Evolutionary conservation across 2,329 filamentous ascomycete genomes (phyloP), one percentile per base, ranked within the genome.

Genomic region (Diaporthe velutina): DNA sequence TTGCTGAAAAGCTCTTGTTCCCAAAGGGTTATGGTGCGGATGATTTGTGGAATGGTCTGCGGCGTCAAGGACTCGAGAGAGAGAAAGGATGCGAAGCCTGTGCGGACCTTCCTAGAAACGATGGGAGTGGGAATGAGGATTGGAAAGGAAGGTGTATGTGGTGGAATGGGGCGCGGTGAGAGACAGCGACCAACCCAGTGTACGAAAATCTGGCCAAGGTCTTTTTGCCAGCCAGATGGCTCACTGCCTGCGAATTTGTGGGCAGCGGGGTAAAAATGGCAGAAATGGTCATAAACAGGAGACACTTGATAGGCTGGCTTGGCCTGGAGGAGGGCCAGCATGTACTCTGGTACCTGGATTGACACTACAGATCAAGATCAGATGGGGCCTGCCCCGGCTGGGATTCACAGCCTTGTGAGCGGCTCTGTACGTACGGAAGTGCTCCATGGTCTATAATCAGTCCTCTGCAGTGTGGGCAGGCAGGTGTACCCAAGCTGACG

Each of bases 241-340:
- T 68, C 30, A 28, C 22, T 68, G 64, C 48, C 70, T 40, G 42
- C 55, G 45, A 73, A 73, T 75, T 75, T 75, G 73, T 75, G 74
- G 73, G 73, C 73, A 73, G 74, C 74, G 70, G 70, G 74, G 74
- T 72, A 72, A 67, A 45, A 45, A 40, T 30, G 70, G 45, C 35
- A 42, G n/a, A 25, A 64, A 55, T 66, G 67, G 67, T 70, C 70
- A 75, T 55, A 75, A 75, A 68, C 74, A 61, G 61, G 50, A 58
- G 55, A 33, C 40, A 66, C 66, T 50, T 75, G 74, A 75, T 75
- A 75, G 74, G 73, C 61, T 73, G 73, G 28, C 40, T 17, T 38
- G 38, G 19, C 30, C 57, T 30, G 40, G 22, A 45, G 15, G 25
- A n/a, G 25, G 35, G 38, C 50, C 25, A 57, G 67, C n/a, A n/a